A percentile compares a stretch with the other conserved stretches of the same genome.
Conservation (phyloP, 805 yeast species). For the Saccharomycopsis microspora region DNA sequence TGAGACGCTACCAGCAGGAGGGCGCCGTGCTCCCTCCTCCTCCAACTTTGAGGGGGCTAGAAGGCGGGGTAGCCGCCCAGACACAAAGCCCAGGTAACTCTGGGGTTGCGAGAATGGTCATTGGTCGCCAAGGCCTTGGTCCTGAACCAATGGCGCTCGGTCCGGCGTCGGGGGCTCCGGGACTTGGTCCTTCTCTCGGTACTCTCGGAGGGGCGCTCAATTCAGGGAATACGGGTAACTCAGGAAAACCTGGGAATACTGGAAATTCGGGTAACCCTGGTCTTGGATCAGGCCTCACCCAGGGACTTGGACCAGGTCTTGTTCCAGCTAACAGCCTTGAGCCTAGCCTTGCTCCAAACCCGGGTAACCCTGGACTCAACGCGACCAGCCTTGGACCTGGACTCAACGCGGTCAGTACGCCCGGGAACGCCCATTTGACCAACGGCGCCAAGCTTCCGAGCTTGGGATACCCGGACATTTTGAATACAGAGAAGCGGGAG, state of each 20-base stretch:
- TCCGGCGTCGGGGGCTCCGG: conserved; percentile 16
- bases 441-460: not conserved
- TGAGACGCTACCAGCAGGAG: conserved; percentile 63
- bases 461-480: not conserved
- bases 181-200: conserved; percentile 15
- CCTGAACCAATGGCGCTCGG: not conserved
- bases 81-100: conserved; percentile 20
- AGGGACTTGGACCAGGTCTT: too few species aligned
- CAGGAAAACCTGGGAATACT: too few species aligned
- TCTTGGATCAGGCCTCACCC: too few species aligned
- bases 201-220: not conserved
- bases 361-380: too few species aligned
- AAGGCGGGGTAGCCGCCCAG: conserved; percentile 56
- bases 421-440: too few species aligned
- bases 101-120: conserved; percentile 5
- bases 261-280: too few species aligned
- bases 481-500: not conserved
- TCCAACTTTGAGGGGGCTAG: conserved; percentile 42
- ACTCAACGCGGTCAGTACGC: too few species aligned
- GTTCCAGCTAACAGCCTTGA: too few species aligned
- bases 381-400: too few species aligned
- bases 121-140: not conserved
- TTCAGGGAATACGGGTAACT: too few species aligned
- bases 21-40: conserved; percentile 57
- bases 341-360: too few species aligned